Evolutionary conservation across 1,284 basidiomycete genomes (phyloP), one percentile per base, ranked within the genome.

Genomic region (Sparassis latifolia): DNA sequence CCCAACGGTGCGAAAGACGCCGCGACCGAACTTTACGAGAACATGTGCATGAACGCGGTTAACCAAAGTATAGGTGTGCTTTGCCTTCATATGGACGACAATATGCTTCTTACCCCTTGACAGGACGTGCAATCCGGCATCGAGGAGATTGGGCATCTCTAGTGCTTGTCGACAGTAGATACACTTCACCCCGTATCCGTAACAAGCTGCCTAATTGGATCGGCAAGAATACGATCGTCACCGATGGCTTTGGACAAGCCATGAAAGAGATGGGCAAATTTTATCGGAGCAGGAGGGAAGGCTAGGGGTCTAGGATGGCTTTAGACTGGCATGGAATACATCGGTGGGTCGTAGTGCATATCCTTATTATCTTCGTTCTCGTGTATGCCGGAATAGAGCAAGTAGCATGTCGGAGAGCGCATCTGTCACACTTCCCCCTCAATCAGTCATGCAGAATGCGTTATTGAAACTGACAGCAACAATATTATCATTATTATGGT

Each of bases 31-130:
- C 70, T 96, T 44, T 96, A 96, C 67, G 86, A 89, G 70, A 95
- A 95, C 65, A 80, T 94, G 74, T 97, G 93, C 63, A 97, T 97
- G 92, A 91, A 92, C 57, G 81, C 94, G 0, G 94, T 98, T 41
- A 99, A 99, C 69, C 96, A 99, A 66, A 93, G 90, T 50, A 97
- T 99, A 54, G 95, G 94, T 86, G 55, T 50, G 81, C 63, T 3
- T 31, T n/a, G 44, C 42, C 20, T 20, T 20, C 20, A 49, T 28
- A 38, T 42, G n/a, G 45, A 5, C 40, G 28, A 45, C 29, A 10
- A 37, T 35, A n/a, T 49, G 30, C 27, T 32, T 40, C 6, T 39
- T 10, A 29, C 31, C 35, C 12, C 33, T 42, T 42, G 20, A 12
- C 58, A 93, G 92, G 92, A 40, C 82, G 94, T 54, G 92, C 93